Base-by-base conservation (phyloP, 805 yeast species). In the Teunomyces tritomae region DNA sequence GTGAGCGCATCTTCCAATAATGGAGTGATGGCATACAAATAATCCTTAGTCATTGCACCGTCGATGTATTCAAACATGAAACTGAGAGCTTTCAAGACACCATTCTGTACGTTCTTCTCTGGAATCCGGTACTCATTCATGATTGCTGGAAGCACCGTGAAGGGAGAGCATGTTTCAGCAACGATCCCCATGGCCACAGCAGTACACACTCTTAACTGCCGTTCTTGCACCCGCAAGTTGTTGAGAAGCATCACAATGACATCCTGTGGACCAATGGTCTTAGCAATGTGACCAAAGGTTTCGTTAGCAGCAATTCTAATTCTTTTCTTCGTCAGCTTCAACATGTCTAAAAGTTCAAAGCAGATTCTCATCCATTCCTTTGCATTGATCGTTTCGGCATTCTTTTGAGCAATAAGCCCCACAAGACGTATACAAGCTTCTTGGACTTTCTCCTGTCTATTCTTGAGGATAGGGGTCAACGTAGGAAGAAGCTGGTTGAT, bases 181-280 rank as follows among this genome's bases (percentile, higher is more conserved):
- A 94, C 96, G 56, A 94, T 90, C 32, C 96, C 99, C 54, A 94
- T 88, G 0, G 99, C 99, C 35, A 94, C 97, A 5, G 99, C 97
- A 0, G 98, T 89, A 64, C 97, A 92, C 7, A 94, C 96, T 61
- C 99, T 84, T 36, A 89, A 75, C 68, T 94, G 99, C 61, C 99
- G 87, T 62, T 94, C 98, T 62, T 92, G 98, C 6, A 91, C 96
- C 50, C 88, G 78, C 54, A 94, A 71, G 57, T 92, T 92, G 57
- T 87, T 89, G 48, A 94, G 68, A 32, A 94, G 70, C 48, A 96
- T 85, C 1, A 85, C 91, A 16, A 94, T 66, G 3, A 94, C 96
- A 63, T 94, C 98, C 51, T 89, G 94, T 0, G 99, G 99, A 0
- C 99, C 99, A 43, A 94, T 85, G 0, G 96, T 96, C 52, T 80